These are phyloP conservation scores for Naumovozyma castellii DNA, from an alignment of 805 yeast species.

Conservation along the genomic window DNA sequence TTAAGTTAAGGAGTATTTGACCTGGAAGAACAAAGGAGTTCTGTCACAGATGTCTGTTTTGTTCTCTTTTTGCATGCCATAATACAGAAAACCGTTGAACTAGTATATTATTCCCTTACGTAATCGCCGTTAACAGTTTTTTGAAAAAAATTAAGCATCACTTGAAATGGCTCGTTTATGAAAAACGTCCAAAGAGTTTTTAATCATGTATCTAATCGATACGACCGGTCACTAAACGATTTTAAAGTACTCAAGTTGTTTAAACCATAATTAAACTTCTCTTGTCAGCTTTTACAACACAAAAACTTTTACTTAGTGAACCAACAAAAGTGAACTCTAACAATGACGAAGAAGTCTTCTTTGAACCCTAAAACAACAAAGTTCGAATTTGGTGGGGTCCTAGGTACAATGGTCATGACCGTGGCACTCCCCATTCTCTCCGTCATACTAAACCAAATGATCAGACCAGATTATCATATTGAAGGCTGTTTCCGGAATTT, in stretches of 20 bases:
- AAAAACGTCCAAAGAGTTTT: no score
- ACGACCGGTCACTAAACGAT: neutral
- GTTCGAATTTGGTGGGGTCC: slow-evolving; percentile 67
- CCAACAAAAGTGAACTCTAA: neutral
- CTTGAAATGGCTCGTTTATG: no score
- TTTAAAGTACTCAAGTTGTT: neutral
- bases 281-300: neutral
- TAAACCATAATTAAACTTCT: no score
- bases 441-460: slow-evolving; percentile 46
- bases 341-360: neutral
- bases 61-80: no score
- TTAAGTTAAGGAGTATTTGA: no score
- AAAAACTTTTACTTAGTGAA: neutral
- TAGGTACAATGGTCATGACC: slow-evolving; percentile 63
- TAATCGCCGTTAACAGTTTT: no score
- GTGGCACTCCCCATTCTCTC: slow-evolving; percentile 59
- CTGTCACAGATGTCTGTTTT: no score
- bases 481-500: slow-evolving; percentile 36
- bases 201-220: no score
- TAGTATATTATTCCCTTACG: no score
- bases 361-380: slow-evolving; percentile 66
- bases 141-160: no score
- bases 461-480: slow-evolving; percentile 50
- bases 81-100: no score
- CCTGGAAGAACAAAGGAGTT: no score